Evolutionary conservation across 331 rosid species (phyloP).

Genomic region (Ulmus americana): DNA sequence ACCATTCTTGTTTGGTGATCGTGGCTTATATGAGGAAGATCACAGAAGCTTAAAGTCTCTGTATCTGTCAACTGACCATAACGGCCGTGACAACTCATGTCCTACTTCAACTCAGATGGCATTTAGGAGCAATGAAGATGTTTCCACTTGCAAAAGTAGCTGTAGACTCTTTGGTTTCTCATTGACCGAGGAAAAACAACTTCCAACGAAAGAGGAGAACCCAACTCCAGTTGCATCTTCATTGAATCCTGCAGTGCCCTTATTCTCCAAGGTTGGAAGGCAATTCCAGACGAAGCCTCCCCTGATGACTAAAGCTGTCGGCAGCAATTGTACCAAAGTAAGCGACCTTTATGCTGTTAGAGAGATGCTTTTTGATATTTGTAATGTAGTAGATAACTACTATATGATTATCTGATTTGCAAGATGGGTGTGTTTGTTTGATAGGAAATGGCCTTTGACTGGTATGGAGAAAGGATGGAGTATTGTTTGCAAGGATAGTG

Average conservation of each 20-base stretch:
- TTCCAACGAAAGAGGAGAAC: slow-evolving; percentile 39
- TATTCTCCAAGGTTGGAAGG: slow-evolving; percentile 40
- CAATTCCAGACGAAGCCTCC: slow-evolving; percentile 52
- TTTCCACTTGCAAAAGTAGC: slow-evolving; percentile 56
- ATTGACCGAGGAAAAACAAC: slow-evolving; percentile 51
- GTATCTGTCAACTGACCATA: slow-evolving; percentile 19
- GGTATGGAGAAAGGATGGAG: slow-evolving; percentile 26
- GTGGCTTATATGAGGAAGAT: slow-evolving; percentile 20
- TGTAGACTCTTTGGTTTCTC: slow-evolving; percentile 94
- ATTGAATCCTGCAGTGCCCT: slow-evolving; percentile 47
- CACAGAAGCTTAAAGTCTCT: slow-evolving; percentile 29
- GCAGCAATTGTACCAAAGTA: slow-evolving; percentile 58
- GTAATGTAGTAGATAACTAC: slow-evolving; percentile 14
- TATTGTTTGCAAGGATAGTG: slow-evolving; percentile 23
- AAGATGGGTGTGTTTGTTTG: slow-evolving; percentile 16
- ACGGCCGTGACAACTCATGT: slow-evolving; percentile 31
- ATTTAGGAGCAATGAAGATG: slow-evolving; percentile 40
- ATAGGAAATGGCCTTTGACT: slow-evolving; percentile 24
- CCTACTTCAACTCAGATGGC: slow-evolving; percentile 27
- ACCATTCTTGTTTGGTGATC: slow-evolving; percentile 25
- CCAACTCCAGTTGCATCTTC: slow-evolving; percentile 36
- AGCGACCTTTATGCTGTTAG: slow-evolving; percentile 25
- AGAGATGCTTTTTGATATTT: slow-evolving; percentile 20
- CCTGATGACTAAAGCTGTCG: slow-evolving; percentile 39
- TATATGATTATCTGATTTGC: slow-evolving; percentile 20